A percentile compares a stretch with the other conserved stretches of the same genome.
phyloP scores from a whole-genome alignment of 352 stramenopile species.

The Phytophthora sansomeana region DNA sequence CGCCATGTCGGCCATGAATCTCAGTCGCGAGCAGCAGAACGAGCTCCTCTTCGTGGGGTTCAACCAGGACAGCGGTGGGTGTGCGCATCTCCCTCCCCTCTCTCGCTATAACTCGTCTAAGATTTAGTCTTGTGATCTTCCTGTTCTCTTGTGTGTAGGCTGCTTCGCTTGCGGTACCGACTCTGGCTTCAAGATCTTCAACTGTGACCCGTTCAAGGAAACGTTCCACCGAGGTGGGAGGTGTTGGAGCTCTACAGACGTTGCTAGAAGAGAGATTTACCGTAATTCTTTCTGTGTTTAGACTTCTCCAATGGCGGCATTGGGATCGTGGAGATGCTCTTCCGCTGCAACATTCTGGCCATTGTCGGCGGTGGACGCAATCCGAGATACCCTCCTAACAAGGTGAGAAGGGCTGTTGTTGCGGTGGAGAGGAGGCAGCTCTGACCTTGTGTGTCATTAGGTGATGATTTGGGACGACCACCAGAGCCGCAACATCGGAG shows the following conservation, averaged over 20 bases:
- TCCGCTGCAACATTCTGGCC: conserved; percentile 98
- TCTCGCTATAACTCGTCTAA: background rate
- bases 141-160: conserved; percentile 46
- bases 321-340: conserved; percentile 99
- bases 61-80: conserved; percentile 93
- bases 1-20: conserved; percentile 80
- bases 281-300: conserved; percentile 27
- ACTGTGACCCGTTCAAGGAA: conserved; percentile 97
- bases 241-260: background rate
- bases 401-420: conserved; percentile 53
- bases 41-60: conserved; percentile 96
- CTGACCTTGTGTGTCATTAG: conserved; percentile 37
- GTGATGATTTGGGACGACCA: conserved; percentile 99
- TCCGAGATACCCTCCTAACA: conserved; percentile 96
- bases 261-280: background rate
- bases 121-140: background rate
- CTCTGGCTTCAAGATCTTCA: conserved; percentile 99
- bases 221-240: conserved; percentile 93
- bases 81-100: background rate
- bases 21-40: conserved; percentile 90
- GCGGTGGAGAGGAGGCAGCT: background rate
- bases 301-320: conserved; percentile 96
- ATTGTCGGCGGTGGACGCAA: conserved; percentile 93
- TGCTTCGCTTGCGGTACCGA: conserved; percentile 96
- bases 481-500: conserved; percentile 97